Percentiles rank a stretch among this genome's conserved stretches.
These are phyloP conservation scores for Cladophialophora yegresii DNA, from an alignment of 2,329 filamentous ascomycete genomes.

Conservation along the genomic window DNA sequence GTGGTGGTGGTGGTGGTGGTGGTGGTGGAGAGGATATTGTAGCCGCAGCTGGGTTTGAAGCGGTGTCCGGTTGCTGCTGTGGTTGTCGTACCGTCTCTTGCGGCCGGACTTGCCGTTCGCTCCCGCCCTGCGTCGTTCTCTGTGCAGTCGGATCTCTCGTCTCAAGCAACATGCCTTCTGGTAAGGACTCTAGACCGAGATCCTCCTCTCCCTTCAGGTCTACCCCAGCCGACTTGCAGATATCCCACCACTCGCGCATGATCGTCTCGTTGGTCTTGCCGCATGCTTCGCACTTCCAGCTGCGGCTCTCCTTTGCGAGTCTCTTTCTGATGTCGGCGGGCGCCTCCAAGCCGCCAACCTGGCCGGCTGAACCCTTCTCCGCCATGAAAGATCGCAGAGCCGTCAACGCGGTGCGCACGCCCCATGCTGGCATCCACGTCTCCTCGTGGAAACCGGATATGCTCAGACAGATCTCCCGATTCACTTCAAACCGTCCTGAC, in stretches of 20 bases:
- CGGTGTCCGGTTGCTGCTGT: not conserved
- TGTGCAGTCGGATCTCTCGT: slow-evolving; percentile 62
- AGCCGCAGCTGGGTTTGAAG: not conserved
- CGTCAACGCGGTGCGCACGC: slow-evolving; percentile 81
- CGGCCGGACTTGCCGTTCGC: not conserved
- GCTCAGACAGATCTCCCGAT: slow-evolving; percentile 92
- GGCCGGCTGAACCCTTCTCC: slow-evolving; percentile 73
- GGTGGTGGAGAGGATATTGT: not conserved
- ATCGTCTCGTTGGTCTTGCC: slow-evolving; percentile 72
- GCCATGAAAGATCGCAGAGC: slow-evolving; percentile 90
- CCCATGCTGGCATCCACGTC: slow-evolving; percentile 98
- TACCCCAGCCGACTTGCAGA: slow-evolving; percentile 50
- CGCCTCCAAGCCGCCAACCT: slow-evolving; percentile 85
- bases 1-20: not conserved
- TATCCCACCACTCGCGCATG: slow-evolving; percentile 67
- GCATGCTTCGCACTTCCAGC: slow-evolving; percentile 71
- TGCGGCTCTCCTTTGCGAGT: slow-evolving; percentile 67
- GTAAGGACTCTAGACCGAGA: slow-evolving; percentile 49
- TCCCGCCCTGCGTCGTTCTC: slow-evolving; percentile 2
- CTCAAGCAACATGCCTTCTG: slow-evolving; percentile 62
- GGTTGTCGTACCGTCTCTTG: not conserved
- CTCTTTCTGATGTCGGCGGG: slow-evolving; percentile 65
- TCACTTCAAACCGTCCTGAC: slow-evolving; percentile 89
- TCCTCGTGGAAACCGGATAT: slow-evolving; percentile 97
- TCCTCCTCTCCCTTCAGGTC: slow-evolving; percentile 44